Conservation (phyloP, 2,329 filamentous ascomycete species). For the Paramyrothecium roridum region DNA sequence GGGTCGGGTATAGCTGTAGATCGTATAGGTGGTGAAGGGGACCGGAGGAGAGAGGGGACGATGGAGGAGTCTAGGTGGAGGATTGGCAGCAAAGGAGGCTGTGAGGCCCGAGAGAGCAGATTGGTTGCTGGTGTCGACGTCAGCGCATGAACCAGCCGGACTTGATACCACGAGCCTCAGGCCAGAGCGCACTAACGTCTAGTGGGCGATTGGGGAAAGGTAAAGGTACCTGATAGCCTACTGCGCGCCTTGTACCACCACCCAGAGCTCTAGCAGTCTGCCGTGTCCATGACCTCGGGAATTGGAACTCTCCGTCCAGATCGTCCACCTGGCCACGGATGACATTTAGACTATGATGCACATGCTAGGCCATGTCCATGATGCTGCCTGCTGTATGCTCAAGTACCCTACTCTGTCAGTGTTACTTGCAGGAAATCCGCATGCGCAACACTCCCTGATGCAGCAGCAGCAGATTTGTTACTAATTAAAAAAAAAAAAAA, state of each 20-base stretch:
- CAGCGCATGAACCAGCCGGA: constrained; percentile 36
- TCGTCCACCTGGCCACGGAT: neutral
- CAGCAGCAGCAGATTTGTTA: neutral
- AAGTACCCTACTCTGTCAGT: neutral
- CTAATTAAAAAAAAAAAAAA: neutral
- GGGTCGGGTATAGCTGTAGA: neutral
- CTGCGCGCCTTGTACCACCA: no score
- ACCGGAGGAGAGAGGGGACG: neutral
- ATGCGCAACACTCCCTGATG: neutral
- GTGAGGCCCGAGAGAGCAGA: constrained; percentile 26
- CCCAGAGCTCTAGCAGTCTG: no score
- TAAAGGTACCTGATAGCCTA: no score
- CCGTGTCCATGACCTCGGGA: neutral
- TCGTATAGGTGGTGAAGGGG: neutral
- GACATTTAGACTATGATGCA: no score
- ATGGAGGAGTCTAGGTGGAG: constrained; percentile 6
- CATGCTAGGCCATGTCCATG: no score
- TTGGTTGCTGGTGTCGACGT: constrained; percentile 43
- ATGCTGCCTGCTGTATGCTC: no score
- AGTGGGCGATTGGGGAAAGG: no score
- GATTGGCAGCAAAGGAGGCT: constrained; percentile 16
- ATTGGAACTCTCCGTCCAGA: neutral
- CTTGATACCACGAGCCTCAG: neutral
- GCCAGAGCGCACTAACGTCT: no score
- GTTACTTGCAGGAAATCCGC: neutral